These are phyloP conservation scores for Dothiorella sarmentorum DNA, from an alignment of 2,329 filamentous ascomycete genomes.

Conservation along the genomic window DNA sequence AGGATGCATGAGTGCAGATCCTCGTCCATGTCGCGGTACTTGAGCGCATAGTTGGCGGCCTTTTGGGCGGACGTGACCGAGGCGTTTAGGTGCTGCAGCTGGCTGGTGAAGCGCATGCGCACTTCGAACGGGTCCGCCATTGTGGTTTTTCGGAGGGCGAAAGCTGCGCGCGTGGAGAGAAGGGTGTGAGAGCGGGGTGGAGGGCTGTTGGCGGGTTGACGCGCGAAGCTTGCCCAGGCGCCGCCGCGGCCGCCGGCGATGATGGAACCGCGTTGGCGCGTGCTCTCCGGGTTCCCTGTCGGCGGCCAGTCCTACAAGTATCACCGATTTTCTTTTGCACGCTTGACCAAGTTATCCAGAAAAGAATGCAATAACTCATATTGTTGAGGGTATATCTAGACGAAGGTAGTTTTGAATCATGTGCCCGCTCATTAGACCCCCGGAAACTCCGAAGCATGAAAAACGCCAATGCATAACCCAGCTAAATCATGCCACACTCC, in stretches of 20 bases:
- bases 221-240: not conserved
- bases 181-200: not conserved
- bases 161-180: not conserved
- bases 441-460: too few species aligned
- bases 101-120: constrained; percentile 90
- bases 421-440: too few species aligned
- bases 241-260: not conserved
- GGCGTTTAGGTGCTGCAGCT: constrained; percentile 87
- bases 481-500: constrained; percentile 1
- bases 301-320: too few species aligned
- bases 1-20: constrained; percentile 96
- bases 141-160: not conserved
- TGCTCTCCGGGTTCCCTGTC: too few species aligned
- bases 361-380: too few species aligned
- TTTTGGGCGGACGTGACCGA: constrained; percentile 86
- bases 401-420: too few species aligned
- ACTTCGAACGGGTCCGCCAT: constrained; percentile 95
- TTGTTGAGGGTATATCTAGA: too few species aligned
- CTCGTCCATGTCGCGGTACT: constrained; percentile 91
- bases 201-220: not conserved
- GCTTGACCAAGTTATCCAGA: too few species aligned
- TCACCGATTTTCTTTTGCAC: too few species aligned
- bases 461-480: not conserved
- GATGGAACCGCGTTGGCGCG: too few species aligned
- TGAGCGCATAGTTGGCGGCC: constrained; percentile 90